phyloP scores from a whole-genome alignment of 2,329 filamentous ascomycete species.

The Coniochaeta sp. region DNA sequence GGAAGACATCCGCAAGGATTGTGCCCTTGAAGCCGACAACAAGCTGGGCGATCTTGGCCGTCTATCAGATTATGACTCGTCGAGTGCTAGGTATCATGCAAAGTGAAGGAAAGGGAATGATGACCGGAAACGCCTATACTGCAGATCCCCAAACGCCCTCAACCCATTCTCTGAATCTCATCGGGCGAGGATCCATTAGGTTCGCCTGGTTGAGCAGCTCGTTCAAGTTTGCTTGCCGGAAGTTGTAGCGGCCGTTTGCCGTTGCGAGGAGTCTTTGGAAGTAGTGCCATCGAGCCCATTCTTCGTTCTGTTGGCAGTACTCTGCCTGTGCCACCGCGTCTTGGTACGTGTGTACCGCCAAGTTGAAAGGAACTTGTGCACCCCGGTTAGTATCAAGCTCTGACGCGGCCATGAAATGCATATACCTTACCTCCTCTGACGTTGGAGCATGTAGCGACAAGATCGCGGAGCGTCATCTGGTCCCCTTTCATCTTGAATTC shows the following conservation, averaged over 20 bases:
- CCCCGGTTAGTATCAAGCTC: constrained; percentile 11
- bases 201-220: constrained; percentile 28
- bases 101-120: background rate
- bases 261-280: constrained; percentile 60
- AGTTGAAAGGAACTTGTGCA: constrained; percentile 28
- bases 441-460: constrained; percentile 42
- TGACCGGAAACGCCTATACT: background rate
- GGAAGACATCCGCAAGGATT: background rate
- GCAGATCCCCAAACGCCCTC: constrained; percentile 33
- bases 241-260: constrained; percentile 60
- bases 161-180: constrained; percentile 48
- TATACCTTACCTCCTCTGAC: constrained; percentile 39
- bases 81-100: background rate
- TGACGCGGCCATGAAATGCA: constrained; percentile 9
- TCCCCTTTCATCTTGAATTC: constrained; percentile 67
- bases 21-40: background rate
- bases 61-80: background rate
- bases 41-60: background rate
- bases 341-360: constrained; percentile 27
- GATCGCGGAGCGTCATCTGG: constrained; percentile 49
- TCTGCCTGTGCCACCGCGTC: constrained; percentile 32
- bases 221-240: constrained; percentile 54
- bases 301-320: constrained; percentile 36
- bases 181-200: constrained; percentile 35
- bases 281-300: constrained; percentile 40